These are phyloP conservation scores for Linum tenue DNA, from an alignment of 345 rosid species.

Conservation along the genomic window DNA sequence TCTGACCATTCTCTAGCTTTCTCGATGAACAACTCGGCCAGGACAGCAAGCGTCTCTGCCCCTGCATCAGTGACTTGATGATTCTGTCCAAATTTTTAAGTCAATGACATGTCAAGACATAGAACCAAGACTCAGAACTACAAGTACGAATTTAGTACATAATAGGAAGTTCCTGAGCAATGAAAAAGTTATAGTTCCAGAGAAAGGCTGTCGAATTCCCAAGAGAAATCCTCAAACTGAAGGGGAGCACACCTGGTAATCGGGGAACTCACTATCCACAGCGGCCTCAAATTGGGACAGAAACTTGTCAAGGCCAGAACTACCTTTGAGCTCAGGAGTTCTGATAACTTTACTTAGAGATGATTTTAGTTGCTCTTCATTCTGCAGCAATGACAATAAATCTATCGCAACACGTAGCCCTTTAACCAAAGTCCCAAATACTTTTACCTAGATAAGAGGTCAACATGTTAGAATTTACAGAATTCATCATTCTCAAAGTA, in stretches of 20 bases:
- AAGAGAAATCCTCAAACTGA: slow-evolving; percentile 1
- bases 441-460: slow-evolving; percentile 51
- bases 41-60: slow-evolving; percentile 66
- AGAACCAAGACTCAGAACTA: not conserved
- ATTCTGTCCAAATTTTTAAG: slow-evolving; percentile 37
- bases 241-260: slow-evolving; percentile 62
- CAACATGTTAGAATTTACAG: not conserved
- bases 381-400: slow-evolving; percentile 47
- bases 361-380: slow-evolving; percentile 36
- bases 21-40: slow-evolving; percentile 70
- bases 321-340: slow-evolving; percentile 47
- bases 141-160: too few species aligned
- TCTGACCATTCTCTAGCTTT: slow-evolving; percentile 72
- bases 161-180: not conserved
- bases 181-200: not conserved
- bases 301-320: slow-evolving; percentile 47
- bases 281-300: slow-evolving; percentile 88
- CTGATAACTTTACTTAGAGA: slow-evolving; percentile 41
- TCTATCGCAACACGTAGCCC: slow-evolving; percentile 72
- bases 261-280: slow-evolving; percentile 79
- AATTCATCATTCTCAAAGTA: not conserved
- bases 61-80: slow-evolving; percentile 62
- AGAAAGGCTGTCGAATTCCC: not conserved
- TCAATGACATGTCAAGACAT: slow-evolving; percentile 13
- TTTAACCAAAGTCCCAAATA: slow-evolving; percentile 72